Conservation (phyloP, 495 filamentous ascomycete genomes). For the Poronia punctata region DNA sequence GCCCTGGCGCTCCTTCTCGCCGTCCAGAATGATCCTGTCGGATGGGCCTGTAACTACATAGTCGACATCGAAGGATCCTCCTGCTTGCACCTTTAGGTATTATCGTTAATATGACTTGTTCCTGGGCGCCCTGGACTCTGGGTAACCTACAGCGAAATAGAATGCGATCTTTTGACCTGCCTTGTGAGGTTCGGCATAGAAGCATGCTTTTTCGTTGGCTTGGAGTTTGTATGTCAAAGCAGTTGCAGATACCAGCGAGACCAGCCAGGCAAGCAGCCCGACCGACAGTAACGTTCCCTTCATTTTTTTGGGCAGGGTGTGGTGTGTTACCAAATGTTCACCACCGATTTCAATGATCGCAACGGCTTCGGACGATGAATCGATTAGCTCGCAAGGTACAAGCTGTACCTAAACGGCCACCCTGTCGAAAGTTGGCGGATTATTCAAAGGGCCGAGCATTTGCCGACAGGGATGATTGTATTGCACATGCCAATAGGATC, state of each 20-base stretch:
- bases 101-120: background rate
- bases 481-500: background rate
- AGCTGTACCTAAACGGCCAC: too few species aligned
- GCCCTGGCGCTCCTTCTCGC: constrained; percentile 87
- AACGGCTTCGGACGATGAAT: constrained; percentile 3
- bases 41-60: constrained; percentile 80
- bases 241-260: constrained; percentile 61
- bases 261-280: constrained; percentile 59
- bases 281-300: constrained; percentile 39
- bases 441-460: constrained; percentile 6
- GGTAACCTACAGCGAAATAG: constrained; percentile 84
- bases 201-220: constrained; percentile 92
- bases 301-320: constrained; percentile 34
- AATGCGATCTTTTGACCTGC: constrained; percentile 86
- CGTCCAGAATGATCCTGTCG: constrained; percentile 77
- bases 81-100: constrained; percentile 76
- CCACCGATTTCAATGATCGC: constrained; percentile 21
- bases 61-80: constrained; percentile 93
- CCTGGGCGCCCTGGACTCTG: background rate
- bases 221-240: constrained; percentile 90
- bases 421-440: constrained; percentile 8
- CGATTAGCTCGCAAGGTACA: too few species aligned
- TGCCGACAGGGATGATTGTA: too few species aligned
- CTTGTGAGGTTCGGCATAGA: constrained; percentile 72
- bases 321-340: constrained; percentile 6